Evolutionary conservation across 176 grass and related monocot genomes (phyloP).

Genomic region (Musa acuminata): DNA sequence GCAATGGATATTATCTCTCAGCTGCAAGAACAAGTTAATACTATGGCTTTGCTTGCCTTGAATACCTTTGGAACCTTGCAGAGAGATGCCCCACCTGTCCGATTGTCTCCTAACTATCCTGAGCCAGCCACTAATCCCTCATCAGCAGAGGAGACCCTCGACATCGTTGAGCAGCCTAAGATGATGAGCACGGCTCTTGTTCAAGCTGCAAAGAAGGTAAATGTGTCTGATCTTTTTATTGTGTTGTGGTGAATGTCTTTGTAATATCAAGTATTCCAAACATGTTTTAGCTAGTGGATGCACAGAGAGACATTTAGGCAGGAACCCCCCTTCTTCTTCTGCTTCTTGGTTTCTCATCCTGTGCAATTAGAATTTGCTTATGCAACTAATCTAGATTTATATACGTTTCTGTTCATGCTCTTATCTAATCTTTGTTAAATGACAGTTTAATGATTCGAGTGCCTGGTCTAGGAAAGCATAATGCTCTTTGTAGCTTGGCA

Average conservation of each 20-base stretch:
- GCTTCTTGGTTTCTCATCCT: too few species aligned
- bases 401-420: neutral
- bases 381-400: neutral
- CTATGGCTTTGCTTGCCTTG: slow-evolving; percentile 61
- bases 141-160: slow-evolving; percentile 25
- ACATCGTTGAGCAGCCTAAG: slow-evolving; percentile 64
- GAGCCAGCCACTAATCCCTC: slow-evolving; percentile 57
- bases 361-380: neutral
- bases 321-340: too few species aligned
- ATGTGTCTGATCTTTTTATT: neutral
- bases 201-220: slow-evolving; percentile 82
- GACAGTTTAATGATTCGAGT: neutral
- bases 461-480: neutral
- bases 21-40: slow-evolving; percentile 86
- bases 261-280: slow-evolving; percentile 10
- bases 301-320: neutral
- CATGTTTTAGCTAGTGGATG: neutral
- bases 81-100: slow-evolving; percentile 74
- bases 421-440: neutral
- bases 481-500: neutral
- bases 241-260: neutral
- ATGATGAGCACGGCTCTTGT: slow-evolving; percentile 73
- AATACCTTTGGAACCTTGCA: slow-evolving; percentile 93
- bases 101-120: slow-evolving; percentile 73
- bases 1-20: slow-evolving; percentile 92